Evolutionary conservation across 2,329 filamentous ascomycete genomes (phyloP), one percentile per base, ranked within the genome.

Genomic region (Trichoderma polysporum): DNA sequence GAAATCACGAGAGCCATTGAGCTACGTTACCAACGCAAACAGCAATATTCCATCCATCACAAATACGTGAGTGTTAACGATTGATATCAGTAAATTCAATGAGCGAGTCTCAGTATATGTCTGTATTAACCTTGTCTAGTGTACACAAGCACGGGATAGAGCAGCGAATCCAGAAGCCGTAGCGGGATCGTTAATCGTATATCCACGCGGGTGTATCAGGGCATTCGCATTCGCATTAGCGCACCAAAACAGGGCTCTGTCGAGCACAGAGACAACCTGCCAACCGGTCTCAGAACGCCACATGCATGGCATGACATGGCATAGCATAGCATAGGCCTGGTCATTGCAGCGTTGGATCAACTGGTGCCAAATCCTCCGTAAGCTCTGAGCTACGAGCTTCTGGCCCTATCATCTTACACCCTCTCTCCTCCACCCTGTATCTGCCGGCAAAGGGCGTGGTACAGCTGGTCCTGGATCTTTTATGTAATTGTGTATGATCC

Each of bases 331-430:
- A 52, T 27, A 52, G 27, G 35, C 31, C 22, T 37, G 31, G 10
- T 45, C 19, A 27, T 10, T 27, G 35, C 49, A 27, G 39, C 41
- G 17, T 45, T 25, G 41, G 25, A 25, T 31, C 31, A 10, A 35
- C 41, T 12, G 58, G 58, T 52, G 37, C 22, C 45, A 19, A 37
- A 37, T 29, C 45, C 56, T 45, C 45, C 31, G 19, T 19, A 49
- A 15, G 58, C 41, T 37, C 15, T 56, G 5, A 49, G 49, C 39
- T 50, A 54, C 56, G n/a, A 56, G 13, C 8, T 8, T 56, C 37
- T 35, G 37, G 56, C 29, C 63, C 66, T 61, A 66, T 68, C 66
- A 66, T 54, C 56, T 68, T 62, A 68, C 56, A 66, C 62, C 54
- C 49, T 58, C 50, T 45, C 25, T 31, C 62, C 66, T 39, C 54